phyloP scores from a whole-genome alignment of 352 stramenopile species.

The Phytophthora multivora region DNA sequence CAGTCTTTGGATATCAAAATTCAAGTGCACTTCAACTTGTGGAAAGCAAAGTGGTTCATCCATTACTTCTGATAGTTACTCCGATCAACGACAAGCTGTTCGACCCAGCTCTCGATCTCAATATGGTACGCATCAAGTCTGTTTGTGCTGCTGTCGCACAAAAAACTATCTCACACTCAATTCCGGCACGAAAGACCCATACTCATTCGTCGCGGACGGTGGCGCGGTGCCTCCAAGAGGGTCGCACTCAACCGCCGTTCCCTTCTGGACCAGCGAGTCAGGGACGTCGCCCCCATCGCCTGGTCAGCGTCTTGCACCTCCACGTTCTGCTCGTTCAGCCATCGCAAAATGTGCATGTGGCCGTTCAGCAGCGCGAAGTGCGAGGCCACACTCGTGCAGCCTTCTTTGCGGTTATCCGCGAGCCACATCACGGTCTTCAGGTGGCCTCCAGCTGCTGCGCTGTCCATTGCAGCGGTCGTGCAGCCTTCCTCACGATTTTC shows the following conservation, averaged over 20 bases:
- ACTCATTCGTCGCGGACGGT: constrained; percentile 37
- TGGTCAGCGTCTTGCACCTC: constrained; percentile 16
- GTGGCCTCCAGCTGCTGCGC: constrained; percentile 66
- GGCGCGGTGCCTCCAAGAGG: constrained; percentile 31
- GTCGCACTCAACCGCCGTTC: constrained; percentile 41
- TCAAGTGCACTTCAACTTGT: constrained; percentile 23
- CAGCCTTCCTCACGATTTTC: constrained; percentile 65
- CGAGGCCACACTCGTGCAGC: constrained; percentile 72
- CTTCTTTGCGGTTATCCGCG: constrained; percentile 57
- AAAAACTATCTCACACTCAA: constrained; percentile 12
- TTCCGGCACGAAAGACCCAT: constrained; percentile 29
- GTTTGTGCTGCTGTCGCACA: constrained; percentile 2
- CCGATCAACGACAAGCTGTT: constrained; percentile 15
- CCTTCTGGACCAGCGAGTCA: constrained; percentile 29
- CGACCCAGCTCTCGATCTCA: constrained; percentile 18
- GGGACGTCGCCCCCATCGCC: background rate
- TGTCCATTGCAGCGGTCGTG: constrained; percentile 76
- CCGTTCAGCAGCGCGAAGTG: constrained; percentile 74
- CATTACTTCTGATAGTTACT: constrained; percentile 17
- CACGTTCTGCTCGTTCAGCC: constrained; percentile 60
- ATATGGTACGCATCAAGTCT: constrained; percentile 11
- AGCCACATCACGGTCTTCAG: constrained; percentile 76
- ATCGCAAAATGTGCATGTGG: constrained; percentile 65
- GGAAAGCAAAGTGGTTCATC: background rate
- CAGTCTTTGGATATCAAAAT: constrained; percentile 8